Evolutionary conservation across 2,329 filamentous ascomycete species (phyloP), one percentile per base, ranked within the genome.

Genomic region (Hypoxylon sp.): DNA sequence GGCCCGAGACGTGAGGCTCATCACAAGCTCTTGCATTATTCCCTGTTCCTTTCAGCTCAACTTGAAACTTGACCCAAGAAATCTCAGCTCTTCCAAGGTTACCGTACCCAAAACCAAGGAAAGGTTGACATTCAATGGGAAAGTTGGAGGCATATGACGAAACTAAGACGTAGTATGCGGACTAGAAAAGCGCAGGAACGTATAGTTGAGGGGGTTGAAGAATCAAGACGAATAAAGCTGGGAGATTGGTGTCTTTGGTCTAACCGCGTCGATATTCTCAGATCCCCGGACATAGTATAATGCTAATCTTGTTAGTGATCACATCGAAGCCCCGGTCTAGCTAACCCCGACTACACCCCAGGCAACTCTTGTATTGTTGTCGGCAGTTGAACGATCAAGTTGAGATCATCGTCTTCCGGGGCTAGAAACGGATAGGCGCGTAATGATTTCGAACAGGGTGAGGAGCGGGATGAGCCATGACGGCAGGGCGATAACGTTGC

Each of bases 321-420:
- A 65, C 17, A 37, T 42, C 42, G 13, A 57, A 31, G 5, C 37
- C 37, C 50, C 50, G 24, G 35, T 42, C 54, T 44, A 55, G 64
- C 52, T 58, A 55, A 56, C 35, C 50, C 58, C 42, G 22, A 46
- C 35, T 53, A 46, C 37, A 29, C 42, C 48, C 63, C 47, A 50
- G 63, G 53, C 58, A 57, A 33, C 19, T 29, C 44, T 44, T 60
- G n/a, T 51, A 44, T 68, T 68, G n/a, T 65, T 46, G 26, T 65
- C 70, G 70, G 70, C 65, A 72, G 67, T 72, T 72, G 70, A 57
- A 53, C 65, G 60, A 68, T 62, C 59, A 64, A 48, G 63, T 66
- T 62, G 59, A 66, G 67, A 70, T 64, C 17, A 65, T 56, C 59
- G 35, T 65, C 31, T 56, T 11, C 54, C 55, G 59, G 65, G 62